A percentile compares a stretch with the other conserved stretches of the same genome.
Conservation (phyloP, 2,329 filamentous ascomycete species). For the Xylaria sp. region DNA sequence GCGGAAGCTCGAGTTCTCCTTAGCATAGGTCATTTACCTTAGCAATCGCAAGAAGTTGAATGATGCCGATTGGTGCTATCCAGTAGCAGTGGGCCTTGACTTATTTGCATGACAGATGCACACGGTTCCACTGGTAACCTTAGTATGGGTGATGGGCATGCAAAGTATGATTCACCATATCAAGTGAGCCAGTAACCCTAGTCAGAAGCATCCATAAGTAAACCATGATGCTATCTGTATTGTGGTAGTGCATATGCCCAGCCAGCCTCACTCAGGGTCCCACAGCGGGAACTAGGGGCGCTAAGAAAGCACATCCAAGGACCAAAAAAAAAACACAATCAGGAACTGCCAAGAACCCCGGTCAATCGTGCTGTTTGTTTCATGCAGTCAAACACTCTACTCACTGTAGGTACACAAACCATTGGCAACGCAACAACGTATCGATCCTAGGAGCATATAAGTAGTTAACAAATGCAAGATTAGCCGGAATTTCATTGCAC, state of each 20-base stretch:
- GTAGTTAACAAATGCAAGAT: slow-evolving; percentile 7
- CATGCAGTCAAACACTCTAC: slow-evolving; percentile 8
- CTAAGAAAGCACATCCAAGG: slow-evolving; percentile 24
- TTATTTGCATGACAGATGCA: slow-evolving; percentile 36
- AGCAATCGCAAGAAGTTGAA: slow-evolving; percentile 33
- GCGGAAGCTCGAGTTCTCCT: slow-evolving; percentile 34
- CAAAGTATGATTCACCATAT: slow-evolving; percentile 33
- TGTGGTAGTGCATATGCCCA: slow-evolving; percentile 27
- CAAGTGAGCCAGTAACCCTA: slow-evolving; percentile 23
- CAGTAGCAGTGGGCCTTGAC: slow-evolving; percentile 21
- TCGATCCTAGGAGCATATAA: background rate
- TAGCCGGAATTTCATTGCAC: background rate
- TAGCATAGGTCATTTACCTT: slow-evolving; percentile 37
- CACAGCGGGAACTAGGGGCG: slow-evolving; percentile 41
- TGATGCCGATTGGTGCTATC: slow-evolving; percentile 32
- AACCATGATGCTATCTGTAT: slow-evolving; percentile 19
- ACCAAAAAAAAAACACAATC: slow-evolving; percentile 3
- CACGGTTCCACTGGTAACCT: slow-evolving; percentile 18
- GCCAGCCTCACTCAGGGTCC: slow-evolving; percentile 37
- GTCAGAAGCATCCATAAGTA: slow-evolving; percentile 12
- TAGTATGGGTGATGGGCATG: slow-evolving; percentile 30
- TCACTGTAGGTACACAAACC: background rate
- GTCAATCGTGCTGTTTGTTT: slow-evolving; percentile 23
- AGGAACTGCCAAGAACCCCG: slow-evolving; percentile 18
- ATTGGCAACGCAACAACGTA: background rate